phyloP scores from a whole-genome alignment of 345 rosid genomes.

The Lagerstroemia speciosa region DNA sequence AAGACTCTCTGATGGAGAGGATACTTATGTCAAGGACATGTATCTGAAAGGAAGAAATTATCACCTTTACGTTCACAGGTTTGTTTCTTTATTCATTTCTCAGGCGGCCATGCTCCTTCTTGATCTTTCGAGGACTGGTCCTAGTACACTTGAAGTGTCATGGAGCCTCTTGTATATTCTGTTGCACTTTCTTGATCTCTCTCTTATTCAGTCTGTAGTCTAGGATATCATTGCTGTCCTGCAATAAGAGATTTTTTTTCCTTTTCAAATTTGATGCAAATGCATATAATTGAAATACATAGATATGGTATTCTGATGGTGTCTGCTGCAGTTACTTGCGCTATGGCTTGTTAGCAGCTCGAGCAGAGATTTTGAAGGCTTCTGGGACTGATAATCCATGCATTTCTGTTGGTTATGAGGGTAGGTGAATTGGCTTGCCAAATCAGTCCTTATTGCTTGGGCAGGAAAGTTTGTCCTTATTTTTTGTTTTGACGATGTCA shows the following conservation, averaged over 20 bases:
- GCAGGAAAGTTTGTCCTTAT: neutral
- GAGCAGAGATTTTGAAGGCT: slow-evolving; percentile 77
- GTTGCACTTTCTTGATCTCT: neutral
- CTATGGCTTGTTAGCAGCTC: slow-evolving; percentile 92
- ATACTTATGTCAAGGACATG: slow-evolving; percentile 75
- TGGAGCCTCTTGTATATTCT: too few relatives aligned
- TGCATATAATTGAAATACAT: too few relatives aligned
- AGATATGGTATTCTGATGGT: neutral
- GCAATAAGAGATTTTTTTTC: too few relatives aligned
- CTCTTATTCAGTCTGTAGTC: too few relatives aligned
- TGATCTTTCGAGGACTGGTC: neutral
- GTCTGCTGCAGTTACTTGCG: slow-evolving; percentile 63
- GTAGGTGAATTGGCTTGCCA: slow-evolving; percentile 24
- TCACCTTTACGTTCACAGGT: slow-evolving; percentile 96
- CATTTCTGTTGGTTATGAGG: slow-evolving; percentile 69
- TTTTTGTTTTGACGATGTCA: neutral
- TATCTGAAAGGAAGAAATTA: slow-evolving; percentile 61
- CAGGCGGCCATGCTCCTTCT: neutral
- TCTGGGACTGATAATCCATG: slow-evolving; percentile 73
- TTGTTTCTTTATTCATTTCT: slow-evolving; percentile 5
- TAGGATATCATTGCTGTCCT: too few relatives aligned
- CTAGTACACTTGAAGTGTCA: neutral
- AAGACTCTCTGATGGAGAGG: slow-evolving; percentile 55
- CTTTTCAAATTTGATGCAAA: too few relatives aligned
- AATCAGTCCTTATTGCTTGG: neutral